Evolutionary conservation across 2,329 filamentous ascomycete species (phyloP), one percentile per base, ranked within the genome.

Genomic region (Calonectria multiphialidica): DNA sequence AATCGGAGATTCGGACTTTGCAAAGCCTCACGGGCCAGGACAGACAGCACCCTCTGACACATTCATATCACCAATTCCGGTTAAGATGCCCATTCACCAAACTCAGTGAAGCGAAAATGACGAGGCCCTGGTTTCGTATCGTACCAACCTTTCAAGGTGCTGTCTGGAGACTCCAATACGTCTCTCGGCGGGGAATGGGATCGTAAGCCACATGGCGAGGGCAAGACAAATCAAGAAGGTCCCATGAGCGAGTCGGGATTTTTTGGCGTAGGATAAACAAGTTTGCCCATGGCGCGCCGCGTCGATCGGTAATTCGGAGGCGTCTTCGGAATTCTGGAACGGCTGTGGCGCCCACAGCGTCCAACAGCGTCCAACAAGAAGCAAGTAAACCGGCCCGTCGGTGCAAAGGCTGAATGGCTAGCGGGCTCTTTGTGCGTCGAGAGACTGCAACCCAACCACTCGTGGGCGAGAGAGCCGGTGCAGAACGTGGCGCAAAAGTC

Each of bases 291-390:
- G 21, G 49, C 35, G 30, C 21, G 16, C 8, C 8, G 33, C 68
- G 21, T 66, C 28, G 68, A 62, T 66, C 53, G 53, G 35, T 53
- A 23, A 44, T 37, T 40, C 25, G 45, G 28, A 5, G 25, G 44
- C 13, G 23, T 44, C 42, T 30, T 45, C 44, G 30, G 47, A 33
- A 67, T 66, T 71, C 63, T 71, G 18, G 68, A 66, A 71, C 35
- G 45, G 35, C 37, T 44, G 62, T 53, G 63, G 63, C 47, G 62
- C 47, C n/a, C 33, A 35, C 13, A 57, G 53, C n/a, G 6, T 33
- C 28, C 28, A 30, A 30, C 28, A 30, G 28, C 28, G 28, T 30
- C 28, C 28, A 30, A 8, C 28, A 30, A 8, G 28, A 53, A 53
- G 49, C 3, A 53, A 33, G 49, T 5, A 53, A 33, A 33, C 49